Evolutionary conservation across 1,139 yeast species (phyloP), one percentile per base, ranked within the genome.

Genomic region (Geotrichum restrictum): DNA sequence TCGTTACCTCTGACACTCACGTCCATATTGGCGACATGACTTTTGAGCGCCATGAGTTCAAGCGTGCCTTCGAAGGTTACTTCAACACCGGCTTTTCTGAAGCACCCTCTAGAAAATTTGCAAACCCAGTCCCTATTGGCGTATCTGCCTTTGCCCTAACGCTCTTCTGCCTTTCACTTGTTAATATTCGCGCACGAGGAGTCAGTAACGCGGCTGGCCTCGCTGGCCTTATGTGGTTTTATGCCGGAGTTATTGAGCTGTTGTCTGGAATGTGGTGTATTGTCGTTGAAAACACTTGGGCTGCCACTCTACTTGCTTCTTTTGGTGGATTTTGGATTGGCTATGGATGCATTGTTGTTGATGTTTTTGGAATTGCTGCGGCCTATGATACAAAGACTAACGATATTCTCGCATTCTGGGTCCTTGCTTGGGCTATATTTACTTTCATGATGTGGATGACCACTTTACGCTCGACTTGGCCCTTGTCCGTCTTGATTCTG

Each of bases 311-410:
- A 2, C 75, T 88, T 54, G 71, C 83, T 16, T 85, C 95, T 6
- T 89, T 67, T 67, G 96, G 95, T 57, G 95, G 93, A 0, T 89
- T 88, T 71, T 89, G 97, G 97, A 76, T 87, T 68, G 76, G 91
- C 42, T 78, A 70, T 59, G 93, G 82, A 57, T 91, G 93, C 32
- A 78, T 89, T 57, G 74, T 79, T 57, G 80, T 83, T 53, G 82
- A 83, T 36, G 78, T 84, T 64, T 89, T 89, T 69, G 91, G 93
- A 48, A 84, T 89, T 57, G 71, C 68, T 19, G 72, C 74, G 2
- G 82, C 91, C 14, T 82, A 79, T 60, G 68, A 66, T 8, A 76
- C 70, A 36, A 72, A 64, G 7, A 70, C 73, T 47, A 65, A 68
- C 24, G 73, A 75, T 56, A 93, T 93, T 0, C 62, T 88, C 16